Evolutionary conservation across 257 asterid genomes (phyloP), one percentile per base, ranked within the genome.

Genomic region (Euphrasia confusa): DNA sequence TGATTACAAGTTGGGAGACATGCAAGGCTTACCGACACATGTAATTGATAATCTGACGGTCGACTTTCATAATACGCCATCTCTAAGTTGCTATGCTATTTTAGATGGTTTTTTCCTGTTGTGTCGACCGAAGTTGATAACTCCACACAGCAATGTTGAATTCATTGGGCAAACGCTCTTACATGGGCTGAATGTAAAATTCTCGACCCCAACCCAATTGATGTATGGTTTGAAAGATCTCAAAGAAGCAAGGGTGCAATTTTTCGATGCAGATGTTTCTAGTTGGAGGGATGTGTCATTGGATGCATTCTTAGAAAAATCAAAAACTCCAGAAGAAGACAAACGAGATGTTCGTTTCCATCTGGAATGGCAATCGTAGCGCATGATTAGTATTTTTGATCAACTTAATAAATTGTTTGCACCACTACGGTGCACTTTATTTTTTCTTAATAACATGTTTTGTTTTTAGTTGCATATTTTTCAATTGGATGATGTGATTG

Each of bases 201-300:
- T 48, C 54, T 14, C 7, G 54, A n/a, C 24, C 54, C 21, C 21
- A 15, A 48, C 1, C 54, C 24, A n/a, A 0, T 5, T 6, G 8
- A 50, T 50, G 56, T 50, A 17, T 5, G 27, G 56, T 50, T 14
- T 50, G 56, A n/a, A 50, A 1, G 56, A 50, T 50, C 56, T 50
- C 56, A 15, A 50, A 27, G 56, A 50, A 50, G 56, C 8, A 1
- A 50, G 18, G 5, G 56, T 3, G 28, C 56, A 50, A 7, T 7
- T 50, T 50, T 50, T 50, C 17, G 56, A 50, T 15, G 56, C 0
- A 17, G 52, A 2, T 10, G 52, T 45, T 45, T 11, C 15, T 45
- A 5, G 5, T 6, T 45, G 52, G 52, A 13, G 52, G 15, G 17
- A 11, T 45, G 17, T 13, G 14, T 7, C 52, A 45, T 45, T 10